A percentile compares a stretch with the other conserved stretches of the same genome.
Evolutionary conservation across 371 early-diverging fungal genomes (phyloP).

Genomic region (Saksenaea vasiformis): DNA sequence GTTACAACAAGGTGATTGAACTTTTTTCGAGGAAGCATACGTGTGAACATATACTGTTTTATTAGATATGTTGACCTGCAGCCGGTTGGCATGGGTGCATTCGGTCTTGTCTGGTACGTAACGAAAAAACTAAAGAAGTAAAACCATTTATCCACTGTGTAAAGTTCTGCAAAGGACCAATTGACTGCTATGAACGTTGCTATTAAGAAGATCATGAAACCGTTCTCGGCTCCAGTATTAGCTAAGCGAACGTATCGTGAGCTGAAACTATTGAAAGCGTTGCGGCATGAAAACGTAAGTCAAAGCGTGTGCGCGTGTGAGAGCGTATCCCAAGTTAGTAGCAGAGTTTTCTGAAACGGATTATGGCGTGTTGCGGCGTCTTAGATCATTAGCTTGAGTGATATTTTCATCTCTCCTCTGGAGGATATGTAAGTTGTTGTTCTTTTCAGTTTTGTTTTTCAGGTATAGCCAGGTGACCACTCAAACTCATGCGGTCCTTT

Average conservation of each 20-base stretch:
- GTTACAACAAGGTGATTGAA: constrained; percentile 77
- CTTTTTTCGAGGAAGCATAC: neutral
- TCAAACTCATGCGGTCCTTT: neutral
- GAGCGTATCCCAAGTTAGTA: neutral
- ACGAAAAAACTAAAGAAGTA: neutral
- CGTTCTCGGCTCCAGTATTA: constrained; percentile 88
- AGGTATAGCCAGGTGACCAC: neutral
- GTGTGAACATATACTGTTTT: neutral
- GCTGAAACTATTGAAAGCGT: constrained; percentile 86
- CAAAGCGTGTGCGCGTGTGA: neutral
- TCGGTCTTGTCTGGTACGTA: constrained; percentile 92
- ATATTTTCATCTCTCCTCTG: constrained; percentile 89
- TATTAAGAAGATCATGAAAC: constrained; percentile 94
- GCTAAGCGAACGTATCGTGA: constrained; percentile 95
- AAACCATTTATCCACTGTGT: neutral
- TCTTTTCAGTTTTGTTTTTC: neutral
- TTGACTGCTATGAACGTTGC: constrained; percentile 84
- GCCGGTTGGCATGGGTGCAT: constrained; percentile 97
- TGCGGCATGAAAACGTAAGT: constrained; percentile 85
- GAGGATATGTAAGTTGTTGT: constrained; percentile 79
- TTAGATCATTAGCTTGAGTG: constrained; percentile 81
- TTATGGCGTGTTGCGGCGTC: neutral
- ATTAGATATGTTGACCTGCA: constrained; percentile 88
- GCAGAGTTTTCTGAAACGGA: neutral
- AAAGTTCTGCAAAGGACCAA: constrained; percentile 87